phyloP scores from a whole-genome alignment of 2,329 filamentous ascomycete species.

The Helotiales sp. region DNA sequence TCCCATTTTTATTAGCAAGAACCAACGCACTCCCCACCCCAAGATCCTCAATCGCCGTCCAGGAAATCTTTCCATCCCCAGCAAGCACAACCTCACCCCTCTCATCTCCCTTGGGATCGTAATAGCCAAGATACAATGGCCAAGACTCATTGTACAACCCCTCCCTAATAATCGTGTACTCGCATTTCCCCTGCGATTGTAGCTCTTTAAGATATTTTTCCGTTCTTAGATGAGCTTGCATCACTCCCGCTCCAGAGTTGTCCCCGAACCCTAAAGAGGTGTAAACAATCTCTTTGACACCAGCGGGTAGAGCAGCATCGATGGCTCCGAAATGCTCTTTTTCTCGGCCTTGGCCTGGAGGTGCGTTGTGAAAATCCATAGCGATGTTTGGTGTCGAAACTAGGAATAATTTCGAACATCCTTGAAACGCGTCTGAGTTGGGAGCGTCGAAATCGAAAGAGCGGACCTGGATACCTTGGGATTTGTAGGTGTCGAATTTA shows the following conservation, averaged over 20 bases:
- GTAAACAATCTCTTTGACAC: slow-evolving; percentile 38
- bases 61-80: slow-evolving; percentile 28
- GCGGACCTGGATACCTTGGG: slow-evolving; percentile 20
- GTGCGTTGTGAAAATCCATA: slow-evolving; percentile 43
- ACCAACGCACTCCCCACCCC: slow-evolving; percentile 26
- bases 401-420: slow-evolving; percentile 35
- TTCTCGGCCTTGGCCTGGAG: slow-evolving; percentile 21
- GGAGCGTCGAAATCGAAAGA: slow-evolving; percentile 20
- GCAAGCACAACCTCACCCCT: slow-evolving; percentile 28
- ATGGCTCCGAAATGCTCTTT: slow-evolving; percentile 24
- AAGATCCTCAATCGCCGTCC: slow-evolving; percentile 29
- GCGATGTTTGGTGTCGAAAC: slow-evolving; percentile 33
- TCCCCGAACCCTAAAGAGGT: slow-evolving; percentile 32
- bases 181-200: slow-evolving; percentile 3
- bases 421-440: slow-evolving; percentile 9
- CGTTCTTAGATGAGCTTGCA: slow-evolving; percentile 25
- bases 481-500: slow-evolving; percentile 37
- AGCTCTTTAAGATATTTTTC: slow-evolving; percentile 24
- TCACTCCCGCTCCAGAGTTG: slow-evolving; percentile 18
- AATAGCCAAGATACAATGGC: slow-evolving; percentile 30
- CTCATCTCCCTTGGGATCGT: slow-evolving; percentile 15
- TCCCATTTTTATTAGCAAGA: slow-evolving; percentile 15
- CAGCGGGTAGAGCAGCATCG: slow-evolving; percentile 34
- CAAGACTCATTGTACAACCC: slow-evolving; percentile 32
- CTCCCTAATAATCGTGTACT: slow-evolving; percentile 28